Conservation (phyloP, 768 basidiomycete genomes). For the Termitomyces heimii region DNA sequence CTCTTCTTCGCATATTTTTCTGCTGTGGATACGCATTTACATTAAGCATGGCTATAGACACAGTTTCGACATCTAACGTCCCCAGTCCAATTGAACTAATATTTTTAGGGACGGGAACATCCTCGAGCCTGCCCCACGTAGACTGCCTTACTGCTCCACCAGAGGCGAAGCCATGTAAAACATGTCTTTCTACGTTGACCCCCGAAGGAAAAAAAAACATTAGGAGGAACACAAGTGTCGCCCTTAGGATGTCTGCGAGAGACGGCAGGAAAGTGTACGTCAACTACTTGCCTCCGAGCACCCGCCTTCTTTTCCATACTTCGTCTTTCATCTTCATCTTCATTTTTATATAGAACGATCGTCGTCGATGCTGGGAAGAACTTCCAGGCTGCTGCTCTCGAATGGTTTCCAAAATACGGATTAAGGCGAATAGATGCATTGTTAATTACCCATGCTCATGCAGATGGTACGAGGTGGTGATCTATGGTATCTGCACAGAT, state of each 20-base stretch:
- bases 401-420: slow-evolving; percentile 62
- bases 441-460: slow-evolving; percentile 84
- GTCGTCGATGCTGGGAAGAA: slow-evolving; percentile 86
- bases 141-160: slow-evolving; percentile 72
- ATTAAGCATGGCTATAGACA: slow-evolving; percentile 2
- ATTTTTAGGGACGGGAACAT: slow-evolving; percentile 82
- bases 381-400: slow-evolving; percentile 50
- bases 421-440: slow-evolving; percentile 53
- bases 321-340: neutral
- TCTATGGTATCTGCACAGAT: neutral
- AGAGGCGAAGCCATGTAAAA: slow-evolving; percentile 41
- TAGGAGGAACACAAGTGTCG: slow-evolving; percentile 76
- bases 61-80: neutral
- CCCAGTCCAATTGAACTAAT: slow-evolving; percentile 48
- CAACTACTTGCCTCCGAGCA: slow-evolving; percentile 2
- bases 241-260: slow-evolving; percentile 43
- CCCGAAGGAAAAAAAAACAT: slow-evolving; percentile 79
- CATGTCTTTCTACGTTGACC: slow-evolving; percentile 61
- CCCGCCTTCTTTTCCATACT: too few species aligned
- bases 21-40: neutral
- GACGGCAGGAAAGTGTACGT: slow-evolving; percentile 48
- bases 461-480: slow-evolving; percentile 45
- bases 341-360: slow-evolving; percentile 55
- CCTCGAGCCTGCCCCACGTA: slow-evolving; percentile 62
- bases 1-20: neutral